phyloP scores from a whole-genome alignment of 148 eudicot genomes.

The Heliamphora exappendiculata region DNA sequence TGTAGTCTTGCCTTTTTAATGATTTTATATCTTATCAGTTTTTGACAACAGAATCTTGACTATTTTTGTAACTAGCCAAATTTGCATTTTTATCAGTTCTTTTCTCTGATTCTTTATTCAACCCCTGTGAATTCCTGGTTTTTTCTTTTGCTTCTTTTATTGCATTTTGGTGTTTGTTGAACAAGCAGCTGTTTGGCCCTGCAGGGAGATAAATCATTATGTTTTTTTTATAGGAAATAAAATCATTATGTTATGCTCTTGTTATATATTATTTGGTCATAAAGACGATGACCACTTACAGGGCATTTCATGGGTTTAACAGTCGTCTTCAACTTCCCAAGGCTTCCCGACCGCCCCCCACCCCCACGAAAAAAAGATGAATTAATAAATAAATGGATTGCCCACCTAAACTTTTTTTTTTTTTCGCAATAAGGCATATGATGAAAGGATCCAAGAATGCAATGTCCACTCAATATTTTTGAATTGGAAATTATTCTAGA shows the following conservation, averaged over 20 bases:
- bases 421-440: neutral
- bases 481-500: constrained; percentile 30
- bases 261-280: neutral
- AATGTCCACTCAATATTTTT: neutral
- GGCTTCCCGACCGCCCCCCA: neutral
- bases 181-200: neutral
- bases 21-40: neutral
- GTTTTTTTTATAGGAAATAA: too few species aligned
- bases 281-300: neutral
- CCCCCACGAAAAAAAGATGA: neutral
- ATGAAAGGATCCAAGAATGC: neutral
- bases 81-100: neutral
- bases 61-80: neutral
- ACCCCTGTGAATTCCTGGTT: neutral
- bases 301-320: neutral
- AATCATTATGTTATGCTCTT: neutral
- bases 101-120: neutral
- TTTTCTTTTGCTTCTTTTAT: neutral
- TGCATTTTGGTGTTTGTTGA: neutral
- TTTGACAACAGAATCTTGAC: neutral
- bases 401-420: neutral
- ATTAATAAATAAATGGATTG: neutral
- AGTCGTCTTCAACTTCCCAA: neutral
- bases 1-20: neutral
- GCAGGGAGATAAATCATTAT: neutral